Evolutionary conservation across 2,329 filamentous ascomycete genomes (phyloP), one percentile per base, ranked within the genome.

Genomic region (Fusarium ambrosium): DNA sequence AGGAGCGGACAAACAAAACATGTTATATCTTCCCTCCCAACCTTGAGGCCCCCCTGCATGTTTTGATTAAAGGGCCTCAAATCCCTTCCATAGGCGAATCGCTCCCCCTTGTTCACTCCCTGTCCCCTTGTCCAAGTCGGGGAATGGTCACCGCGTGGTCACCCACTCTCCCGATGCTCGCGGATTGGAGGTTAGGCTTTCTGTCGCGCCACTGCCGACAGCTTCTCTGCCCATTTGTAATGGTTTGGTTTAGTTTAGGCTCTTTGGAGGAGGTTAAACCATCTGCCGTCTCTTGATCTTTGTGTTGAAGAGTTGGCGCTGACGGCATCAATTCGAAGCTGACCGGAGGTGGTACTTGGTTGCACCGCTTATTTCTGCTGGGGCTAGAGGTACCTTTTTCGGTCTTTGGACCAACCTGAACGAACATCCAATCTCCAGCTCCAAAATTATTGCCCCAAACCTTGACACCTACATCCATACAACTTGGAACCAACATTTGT

Each of bases 31-130:
- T 58, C 32, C n/a, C n/a, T 58, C 32, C 20, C 37, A 20, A 29
- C 56, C 29, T 7, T 48, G 41, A 62, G 43, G 53, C 51, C 32
- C 69, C 60, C 68, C 72, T 75, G 69, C 65, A 58, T 37, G 43
- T 66, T 75, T 74, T 75, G 37, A 75, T 75, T 76, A 75, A 75
- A 75, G 73, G 73, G 73, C 70, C 73, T 74, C 70, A 71, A 71
- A 29, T 62, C 70, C 58, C 73, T 67, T 69, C 37, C 16, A 66
- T 60, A 53, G 62, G 62, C 73, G 68, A 75, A 75, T 76, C 37
- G 36, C 45, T 22, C 24, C 43, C 62, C 64, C 67, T 36, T 69
- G 70, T 64, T 63, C 48, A 8, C 3, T 71, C 59, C 63, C 63
- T 22, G 58, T 69, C 59, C 67, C 72, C 72, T 73, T 64, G 51